phyloP scores from a whole-genome alignment of 1,284 basidiomycete species.

The Vanrija pseudolonga region DNA sequence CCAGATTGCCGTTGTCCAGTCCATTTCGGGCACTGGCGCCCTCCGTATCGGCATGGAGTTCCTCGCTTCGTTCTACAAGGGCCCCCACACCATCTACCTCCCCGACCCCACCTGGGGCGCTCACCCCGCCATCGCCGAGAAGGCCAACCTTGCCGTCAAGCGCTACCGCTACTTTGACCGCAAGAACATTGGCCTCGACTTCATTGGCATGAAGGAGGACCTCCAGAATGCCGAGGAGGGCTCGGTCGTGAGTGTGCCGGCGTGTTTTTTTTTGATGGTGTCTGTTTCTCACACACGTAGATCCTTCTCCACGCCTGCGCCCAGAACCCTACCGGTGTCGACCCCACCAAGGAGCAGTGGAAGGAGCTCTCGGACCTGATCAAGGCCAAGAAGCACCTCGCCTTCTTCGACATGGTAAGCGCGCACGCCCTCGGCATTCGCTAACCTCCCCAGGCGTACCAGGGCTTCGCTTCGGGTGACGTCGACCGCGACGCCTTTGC shows the following conservation, averaged over 20 bases:
- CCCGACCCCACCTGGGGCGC: conserved; percentile 97
- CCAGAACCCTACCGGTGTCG: conserved; percentile 95
- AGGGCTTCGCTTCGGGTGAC: conserved; percentile 88
- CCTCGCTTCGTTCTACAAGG: conserved; percentile 78
- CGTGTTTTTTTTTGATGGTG: background rate
- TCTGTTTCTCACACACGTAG: conserved; percentile 12
- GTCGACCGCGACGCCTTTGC: conserved; percentile 89
- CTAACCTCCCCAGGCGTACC: conserved; percentile 63
- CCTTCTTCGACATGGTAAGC: conserved; percentile 57
- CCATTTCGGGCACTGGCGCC: conserved; percentile 97
- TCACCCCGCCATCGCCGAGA: conserved; percentile 78
- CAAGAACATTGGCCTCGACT: conserved; percentile 88
- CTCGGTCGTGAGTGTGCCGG: conserved; percentile 42
- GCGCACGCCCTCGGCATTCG: too few species aligned
- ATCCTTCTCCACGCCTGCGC: conserved; percentile 56
- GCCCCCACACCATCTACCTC: conserved; percentile 85
- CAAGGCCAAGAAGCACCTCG: conserved; percentile 58
- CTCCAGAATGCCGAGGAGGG: conserved; percentile 58
- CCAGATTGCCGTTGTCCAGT: conserved; percentile 87
- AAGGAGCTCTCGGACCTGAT: conserved; percentile 82
- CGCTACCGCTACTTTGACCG: conserved; percentile 79
- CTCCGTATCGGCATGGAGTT: conserved; percentile 95
- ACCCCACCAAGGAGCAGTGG: conserved; percentile 94
- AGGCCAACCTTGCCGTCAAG: conserved; percentile 91
- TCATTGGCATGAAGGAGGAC: conserved; percentile 84